phyloP scores from a whole-genome alignment of 164 flowering plant genomes.

The Echeveria elegans region DNA sequence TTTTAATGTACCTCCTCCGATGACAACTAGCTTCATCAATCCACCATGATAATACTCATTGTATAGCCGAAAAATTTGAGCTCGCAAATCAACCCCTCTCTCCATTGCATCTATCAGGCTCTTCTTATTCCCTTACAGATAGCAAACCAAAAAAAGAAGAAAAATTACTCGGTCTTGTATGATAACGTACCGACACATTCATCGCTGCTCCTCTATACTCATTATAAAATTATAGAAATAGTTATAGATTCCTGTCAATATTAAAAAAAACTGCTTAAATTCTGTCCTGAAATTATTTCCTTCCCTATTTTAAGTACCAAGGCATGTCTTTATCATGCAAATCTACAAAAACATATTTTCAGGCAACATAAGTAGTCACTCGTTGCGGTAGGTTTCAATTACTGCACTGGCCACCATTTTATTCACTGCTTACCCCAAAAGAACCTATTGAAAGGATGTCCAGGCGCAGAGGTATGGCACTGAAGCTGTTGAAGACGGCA shows the following conservation, averaged over 20 bases:
- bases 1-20: conserved; percentile 73
- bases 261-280: not conserved
- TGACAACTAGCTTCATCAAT: conserved; percentile 83
- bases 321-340: not conserved
- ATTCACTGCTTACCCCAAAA: conserved; percentile 62
- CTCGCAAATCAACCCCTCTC: conserved; percentile 71
- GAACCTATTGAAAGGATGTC: conserved; percentile 79
- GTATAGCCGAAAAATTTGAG: conserved; percentile 58
- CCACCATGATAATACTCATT: conserved; percentile 65
- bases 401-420: not conserved
- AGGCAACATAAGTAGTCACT: not conserved
- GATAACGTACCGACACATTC: no score
- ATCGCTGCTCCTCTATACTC: not conserved
- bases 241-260: not conserved
- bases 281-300: not conserved
- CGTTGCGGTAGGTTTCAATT: not conserved
- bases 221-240: not conserved
- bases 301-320: not conserved
- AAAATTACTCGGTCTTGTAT: no score
- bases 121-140: conserved; percentile 69
- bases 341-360: no score
- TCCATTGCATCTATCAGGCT: conserved; percentile 89
- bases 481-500: conserved; percentile 98
- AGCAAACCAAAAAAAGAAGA: no score
- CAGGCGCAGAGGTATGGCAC: conserved; percentile 71